Percentiles rank a stretch among this genome's conserved stretches.
phyloP scores from a whole-genome alignment of 768 basidiomycete species.

The Pulveroboletus sp. region DNA sequence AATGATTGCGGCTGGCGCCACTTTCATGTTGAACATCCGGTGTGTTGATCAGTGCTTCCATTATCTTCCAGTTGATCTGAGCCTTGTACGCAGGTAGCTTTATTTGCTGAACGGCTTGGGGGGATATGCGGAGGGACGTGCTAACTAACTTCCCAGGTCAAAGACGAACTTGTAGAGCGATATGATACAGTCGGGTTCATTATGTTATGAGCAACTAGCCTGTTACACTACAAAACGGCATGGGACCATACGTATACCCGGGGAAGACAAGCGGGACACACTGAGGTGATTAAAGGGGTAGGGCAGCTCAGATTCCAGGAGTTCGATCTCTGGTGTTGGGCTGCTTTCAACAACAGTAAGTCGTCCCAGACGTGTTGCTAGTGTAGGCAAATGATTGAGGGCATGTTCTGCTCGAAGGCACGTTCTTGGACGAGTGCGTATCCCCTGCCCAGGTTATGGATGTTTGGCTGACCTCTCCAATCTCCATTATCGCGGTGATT shows the following conservation, averaged over 20 bases:
- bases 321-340: no score
- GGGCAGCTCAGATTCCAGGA: no score
- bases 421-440: not conserved
- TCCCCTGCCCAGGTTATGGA: not conserved
- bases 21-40: no score
- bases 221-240: not conserved
- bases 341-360: no score
- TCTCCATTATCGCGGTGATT: slow-evolving; percentile 19
- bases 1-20: no score
- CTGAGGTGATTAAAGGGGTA: not conserved
- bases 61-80: no score
- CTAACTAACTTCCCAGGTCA: no score
- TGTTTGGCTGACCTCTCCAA: not conserved
- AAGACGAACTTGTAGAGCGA: not conserved
- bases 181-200: not conserved
- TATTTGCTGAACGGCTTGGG: slow-evolving; percentile 5
- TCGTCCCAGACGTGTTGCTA: not conserved
- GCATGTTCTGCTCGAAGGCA: not conserved
- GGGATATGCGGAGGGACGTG: no score
- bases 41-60: no score
- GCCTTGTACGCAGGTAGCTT: not conserved
- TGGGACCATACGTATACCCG: not conserved
- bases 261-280: not conserved
- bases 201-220: not conserved
- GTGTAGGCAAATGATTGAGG: not conserved